phyloP scores from a whole-genome alignment of 768 basidiomycete genomes.

The Psilocybe tampanensis region DNA sequence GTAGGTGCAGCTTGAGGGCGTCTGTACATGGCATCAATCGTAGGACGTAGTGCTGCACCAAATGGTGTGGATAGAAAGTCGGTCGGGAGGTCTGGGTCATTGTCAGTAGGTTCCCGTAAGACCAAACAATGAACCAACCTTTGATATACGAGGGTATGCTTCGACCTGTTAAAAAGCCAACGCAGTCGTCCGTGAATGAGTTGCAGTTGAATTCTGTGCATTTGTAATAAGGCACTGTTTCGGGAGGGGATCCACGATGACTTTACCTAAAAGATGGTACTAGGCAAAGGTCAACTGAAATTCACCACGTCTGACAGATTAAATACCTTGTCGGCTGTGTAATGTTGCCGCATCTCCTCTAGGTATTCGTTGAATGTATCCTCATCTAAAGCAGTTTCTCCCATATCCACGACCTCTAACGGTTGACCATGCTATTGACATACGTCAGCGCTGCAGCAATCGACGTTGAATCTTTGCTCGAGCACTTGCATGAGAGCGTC shows the following conservation, averaged over 20 bases:
- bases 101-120: neutral
- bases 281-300: constrained; percentile 27
- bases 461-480: neutral
- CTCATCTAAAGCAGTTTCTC: constrained; percentile 79
- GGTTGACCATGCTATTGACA: constrained; percentile 73
- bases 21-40: constrained; percentile 88
- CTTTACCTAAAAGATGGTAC: constrained; percentile 83
- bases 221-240: neutral
- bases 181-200: constrained; percentile 86
- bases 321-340: constrained; percentile 87
- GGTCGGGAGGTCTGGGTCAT: constrained; percentile 61
- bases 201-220: constrained; percentile 91
- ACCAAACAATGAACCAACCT: constrained; percentile 43
- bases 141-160: constrained; percentile 83
- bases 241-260: neutral
- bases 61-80: constrained; percentile 92
- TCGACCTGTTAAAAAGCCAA: constrained; percentile 85
- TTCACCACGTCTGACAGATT: neutral
- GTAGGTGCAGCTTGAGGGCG: constrained; percentile 52
- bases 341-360: constrained; percentile 70
- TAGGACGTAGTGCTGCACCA: constrained; percentile 82
- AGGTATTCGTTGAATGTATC: constrained; percentile 88
- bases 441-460: neutral
- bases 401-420: constrained; percentile 70
- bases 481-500: constrained; percentile 77